phyloP scores from a whole-genome alignment of 176 grass and related monocot species.

The Rhynchospora tenuis region DNA sequence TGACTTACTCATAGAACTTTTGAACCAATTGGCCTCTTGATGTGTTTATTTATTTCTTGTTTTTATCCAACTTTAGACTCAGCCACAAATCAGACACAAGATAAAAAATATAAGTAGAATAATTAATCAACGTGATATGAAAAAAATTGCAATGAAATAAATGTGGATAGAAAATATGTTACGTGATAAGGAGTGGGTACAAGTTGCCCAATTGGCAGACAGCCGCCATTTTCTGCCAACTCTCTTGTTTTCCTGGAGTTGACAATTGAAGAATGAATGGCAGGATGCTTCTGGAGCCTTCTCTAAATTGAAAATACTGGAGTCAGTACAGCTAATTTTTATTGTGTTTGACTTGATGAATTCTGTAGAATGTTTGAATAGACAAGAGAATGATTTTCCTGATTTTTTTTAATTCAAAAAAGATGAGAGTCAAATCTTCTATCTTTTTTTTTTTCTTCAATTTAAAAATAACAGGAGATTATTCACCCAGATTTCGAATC shows the following conservation, averaged over 20 bases:
- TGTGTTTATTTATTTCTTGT: neutral
- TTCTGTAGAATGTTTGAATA: neutral
- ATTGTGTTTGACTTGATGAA: neutral
- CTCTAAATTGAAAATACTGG: neutral
- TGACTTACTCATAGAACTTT: neutral
- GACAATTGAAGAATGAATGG: neutral
- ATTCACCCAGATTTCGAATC: too few relatives aligned
- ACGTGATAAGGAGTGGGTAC: neutral
- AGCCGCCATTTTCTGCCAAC: neutral
- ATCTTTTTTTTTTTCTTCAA: too few relatives aligned
- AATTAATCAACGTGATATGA: neutral
- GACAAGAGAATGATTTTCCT: neutral
- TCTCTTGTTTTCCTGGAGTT: neutral
- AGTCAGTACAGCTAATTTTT: neutral
- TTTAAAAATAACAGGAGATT: too few relatives aligned
- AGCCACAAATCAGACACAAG: neutral
- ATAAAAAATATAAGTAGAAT: neutral
- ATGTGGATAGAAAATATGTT: neutral
- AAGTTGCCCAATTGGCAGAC: conserved; percentile 1
- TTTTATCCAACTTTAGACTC: neutral
- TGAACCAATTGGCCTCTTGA: neutral
- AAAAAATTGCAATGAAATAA: neutral
- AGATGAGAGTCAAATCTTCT: too few relatives aligned
- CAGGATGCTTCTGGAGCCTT: neutral
- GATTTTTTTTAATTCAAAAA: too few relatives aligned